Evolutionary conservation across 208 protist species (phyloP).

Genomic region (Entamoeba histolytica): DNA sequence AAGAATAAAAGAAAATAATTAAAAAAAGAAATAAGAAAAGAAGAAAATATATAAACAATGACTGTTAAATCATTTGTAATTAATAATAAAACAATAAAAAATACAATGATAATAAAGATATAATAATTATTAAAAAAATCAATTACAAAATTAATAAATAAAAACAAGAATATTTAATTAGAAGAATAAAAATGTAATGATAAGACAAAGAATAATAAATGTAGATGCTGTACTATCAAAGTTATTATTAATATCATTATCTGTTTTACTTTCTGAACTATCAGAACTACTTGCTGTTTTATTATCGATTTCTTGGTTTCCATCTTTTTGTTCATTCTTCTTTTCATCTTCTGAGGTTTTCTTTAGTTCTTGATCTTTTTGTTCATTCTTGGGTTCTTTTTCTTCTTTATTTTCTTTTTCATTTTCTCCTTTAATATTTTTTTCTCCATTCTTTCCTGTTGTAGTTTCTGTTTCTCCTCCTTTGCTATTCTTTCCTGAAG

Average conservation of each 20-base stretch:
- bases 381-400: neutral
- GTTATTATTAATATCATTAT: neutral
- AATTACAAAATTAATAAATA: neutral
- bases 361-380: neutral
- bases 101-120: neutral
- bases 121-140: neutral
- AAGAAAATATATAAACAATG: neutral
- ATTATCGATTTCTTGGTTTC: neutral
- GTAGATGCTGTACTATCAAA: neutral
- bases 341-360: neutral
- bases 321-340: neutral
- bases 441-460: neutral
- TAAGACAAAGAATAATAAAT: neutral
- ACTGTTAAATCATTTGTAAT: neutral
- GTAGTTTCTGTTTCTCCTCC: neutral
- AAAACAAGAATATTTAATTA: neutral
- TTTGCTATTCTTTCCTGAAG: neutral
- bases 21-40: too few relatives aligned
- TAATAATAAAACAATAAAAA: neutral
- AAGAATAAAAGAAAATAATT: neutral
- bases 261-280: neutral
- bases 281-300: neutral
- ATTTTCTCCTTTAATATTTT: neutral
- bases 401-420: neutral
- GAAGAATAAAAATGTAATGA: neutral